Percentiles rank a stretch among this genome's conserved stretches.
Evolutionary conservation across 2,329 filamentous ascomycete species (phyloP).

Genomic region (Fusarium xyrophilum): DNA sequence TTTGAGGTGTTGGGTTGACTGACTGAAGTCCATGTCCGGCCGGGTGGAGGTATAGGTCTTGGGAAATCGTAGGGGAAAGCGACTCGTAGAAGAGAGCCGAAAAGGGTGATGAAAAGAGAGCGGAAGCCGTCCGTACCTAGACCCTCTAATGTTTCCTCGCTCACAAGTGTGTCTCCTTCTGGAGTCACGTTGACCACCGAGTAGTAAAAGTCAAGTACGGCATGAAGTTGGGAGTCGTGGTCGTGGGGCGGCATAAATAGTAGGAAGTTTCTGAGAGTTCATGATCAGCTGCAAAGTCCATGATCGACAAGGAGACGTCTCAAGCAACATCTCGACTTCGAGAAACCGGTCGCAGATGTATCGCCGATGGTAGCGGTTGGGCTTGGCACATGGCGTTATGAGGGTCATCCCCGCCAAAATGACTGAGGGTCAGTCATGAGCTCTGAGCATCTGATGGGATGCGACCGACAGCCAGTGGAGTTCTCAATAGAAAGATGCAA

Average conservation of each 20-base stretch:
- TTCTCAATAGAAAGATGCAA: background rate
- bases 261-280: constrained; percentile 76
- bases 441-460: constrained; percentile 32
- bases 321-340: background rate
- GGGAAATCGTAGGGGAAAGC: constrained; percentile 56
- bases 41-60: constrained; percentile 41
- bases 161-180: constrained; percentile 92
- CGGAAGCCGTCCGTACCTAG: constrained; percentile 79
- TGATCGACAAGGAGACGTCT: constrained; percentile 1
- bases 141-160: constrained; percentile 88
- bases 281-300: constrained; percentile 35
- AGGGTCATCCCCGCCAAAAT: constrained; percentile 38
- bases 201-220: constrained; percentile 89
- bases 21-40: constrained; percentile 30
- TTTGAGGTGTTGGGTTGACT: constrained; percentile 3
- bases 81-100: constrained; percentile 77
- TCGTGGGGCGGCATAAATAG: constrained; percentile 78
- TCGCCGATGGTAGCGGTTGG: constrained; percentile 12
- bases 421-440: constrained; percentile 40
- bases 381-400: constrained; percentile 43
- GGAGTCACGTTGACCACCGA: constrained; percentile 87
- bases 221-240: constrained; percentile 73
- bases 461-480: constrained; percentile 17
- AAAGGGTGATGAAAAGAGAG: constrained; percentile 71
- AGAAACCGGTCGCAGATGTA: constrained; percentile 10